A percentile compares a stretch with the other conserved stretches of the same genome.
Evolutionary conservation across 1,284 basidiomycete species (phyloP).

Genomic region (Ceratobasidium theobromae): DNA sequence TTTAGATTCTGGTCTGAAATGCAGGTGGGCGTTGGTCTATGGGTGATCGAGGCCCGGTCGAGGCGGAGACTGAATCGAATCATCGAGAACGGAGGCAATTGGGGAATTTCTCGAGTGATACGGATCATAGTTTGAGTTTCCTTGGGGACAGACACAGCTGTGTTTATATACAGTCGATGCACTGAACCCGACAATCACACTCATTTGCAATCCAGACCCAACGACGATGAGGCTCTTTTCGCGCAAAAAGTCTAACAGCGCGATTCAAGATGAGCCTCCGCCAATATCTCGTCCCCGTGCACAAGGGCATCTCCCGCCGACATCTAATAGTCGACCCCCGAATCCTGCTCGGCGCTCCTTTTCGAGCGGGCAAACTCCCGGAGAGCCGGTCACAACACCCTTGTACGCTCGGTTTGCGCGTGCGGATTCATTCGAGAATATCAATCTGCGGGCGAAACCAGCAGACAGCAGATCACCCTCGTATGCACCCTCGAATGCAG

Average conservation of each 20-base stretch:
- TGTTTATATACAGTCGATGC: too few species aligned
- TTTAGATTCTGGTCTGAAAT: too few species aligned
- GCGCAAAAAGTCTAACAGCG: constrained; percentile 15
- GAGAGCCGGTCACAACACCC: constrained; percentile 1
- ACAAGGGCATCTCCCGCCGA: constrained; percentile 18
- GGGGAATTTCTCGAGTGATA: too few species aligned
- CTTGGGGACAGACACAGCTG: too few species aligned
- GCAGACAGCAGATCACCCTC: constrained; percentile 2
- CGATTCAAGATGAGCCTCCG: constrained; percentile 3
- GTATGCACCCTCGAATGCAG: not conserved
- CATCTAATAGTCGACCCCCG: not conserved
- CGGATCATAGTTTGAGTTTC: too few species aligned
- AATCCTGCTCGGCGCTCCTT: not conserved
- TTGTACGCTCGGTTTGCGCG: constrained; percentile 18
- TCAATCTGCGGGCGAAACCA: not conserved
- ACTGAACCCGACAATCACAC: not conserved
- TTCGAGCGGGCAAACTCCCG: not conserved
- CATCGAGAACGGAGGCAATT: too few species aligned
- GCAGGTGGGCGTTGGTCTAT: too few species aligned
- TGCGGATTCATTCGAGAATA: constrained; percentile 16
- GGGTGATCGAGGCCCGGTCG: too few species aligned
- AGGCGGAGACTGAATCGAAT: too few species aligned
- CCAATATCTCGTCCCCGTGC: constrained; percentile 20
- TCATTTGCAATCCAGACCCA: not conserved
- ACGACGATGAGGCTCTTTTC: constrained; percentile 22